Evolutionary conservation across 257 asterid species (phyloP).

Genomic region (Solanum sejunctum): DNA sequence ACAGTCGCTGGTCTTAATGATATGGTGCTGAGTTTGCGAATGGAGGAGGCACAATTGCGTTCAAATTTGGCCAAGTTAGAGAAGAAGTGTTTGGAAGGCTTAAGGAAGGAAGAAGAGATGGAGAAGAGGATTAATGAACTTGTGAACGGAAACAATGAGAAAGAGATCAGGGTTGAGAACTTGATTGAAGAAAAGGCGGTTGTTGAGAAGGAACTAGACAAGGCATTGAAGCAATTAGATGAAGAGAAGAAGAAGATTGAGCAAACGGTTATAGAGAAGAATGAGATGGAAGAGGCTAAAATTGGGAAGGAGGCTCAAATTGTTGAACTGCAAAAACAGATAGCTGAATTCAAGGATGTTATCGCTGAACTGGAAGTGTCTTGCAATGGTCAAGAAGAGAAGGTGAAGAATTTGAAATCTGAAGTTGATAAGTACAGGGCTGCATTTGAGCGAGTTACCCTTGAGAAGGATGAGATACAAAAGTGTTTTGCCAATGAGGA

Average conservation of each 20-base stretch:
- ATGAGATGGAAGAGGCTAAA: conserved; percentile 25
- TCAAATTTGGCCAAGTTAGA: conserved; percentile 39
- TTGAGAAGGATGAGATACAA: conserved; percentile 28
- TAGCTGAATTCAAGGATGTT: conserved; percentile 18
- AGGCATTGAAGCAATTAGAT: conserved; percentile 19
- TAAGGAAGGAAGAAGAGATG: conserved; percentile 44
- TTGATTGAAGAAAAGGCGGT: conserved; percentile 34
- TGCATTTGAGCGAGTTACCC: conserved; percentile 20
- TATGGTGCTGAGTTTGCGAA: conserved; percentile 21
- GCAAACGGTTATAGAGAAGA: conserved; percentile 30
- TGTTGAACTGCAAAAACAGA: conserved; percentile 27
- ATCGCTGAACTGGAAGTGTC: conserved; percentile 23
- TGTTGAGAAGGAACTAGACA: conserved; percentile 29
- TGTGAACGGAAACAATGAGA: conserved; percentile 27
- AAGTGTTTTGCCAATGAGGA: conserved; percentile 28
- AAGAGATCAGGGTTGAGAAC: conserved; percentile 19
- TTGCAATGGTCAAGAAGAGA: conserved; percentile 13
- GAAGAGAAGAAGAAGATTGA: conserved; percentile 19
- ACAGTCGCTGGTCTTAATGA: conserved; percentile 29
- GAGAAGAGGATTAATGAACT: conserved; percentile 25
- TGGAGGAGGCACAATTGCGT: conserved; percentile 29
- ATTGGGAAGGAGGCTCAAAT: conserved; percentile 22
- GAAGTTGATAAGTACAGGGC: conserved; percentile 21
- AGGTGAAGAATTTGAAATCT: conserved; percentile 27
- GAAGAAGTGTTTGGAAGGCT: conserved; percentile 30